Evolutionary conservation across 1,284 basidiomycete genomes (phyloP).

Genomic region (Cryptococcus hybrid): DNA sequence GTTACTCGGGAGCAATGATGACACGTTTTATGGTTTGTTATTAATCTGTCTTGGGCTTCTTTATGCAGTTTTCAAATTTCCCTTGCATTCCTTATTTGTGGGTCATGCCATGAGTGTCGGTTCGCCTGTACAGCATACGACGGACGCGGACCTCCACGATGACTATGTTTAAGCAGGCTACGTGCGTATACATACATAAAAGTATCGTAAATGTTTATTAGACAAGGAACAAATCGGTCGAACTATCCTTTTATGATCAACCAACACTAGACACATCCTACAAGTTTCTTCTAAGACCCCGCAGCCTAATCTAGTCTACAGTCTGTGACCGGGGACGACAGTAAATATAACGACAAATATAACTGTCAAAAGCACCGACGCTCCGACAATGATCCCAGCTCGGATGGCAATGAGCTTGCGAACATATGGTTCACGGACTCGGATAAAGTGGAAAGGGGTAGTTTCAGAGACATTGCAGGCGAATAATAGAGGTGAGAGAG

Average conservation of each 20-base stretch:
- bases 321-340: slow-evolving; percentile 40
- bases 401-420: slow-evolving; percentile 81
- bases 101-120: neutral
- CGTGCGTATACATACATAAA: too few species aligned
- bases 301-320: slow-evolving; percentile 11
- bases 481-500: slow-evolving; percentile 78
- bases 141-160: too few species aligned
- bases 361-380: slow-evolving; percentile 37
- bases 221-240: too few species aligned
- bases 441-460: slow-evolving; percentile 86
- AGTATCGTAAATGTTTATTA: too few species aligned
- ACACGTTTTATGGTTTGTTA: neutral
- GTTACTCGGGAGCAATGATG: slow-evolving; percentile 23
- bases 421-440: slow-evolving; percentile 88
- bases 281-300: too few species aligned
- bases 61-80: neutral
- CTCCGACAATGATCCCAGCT: slow-evolving; percentile 69
- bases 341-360: slow-evolving; percentile 44
- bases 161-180: too few species aligned
- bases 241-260: too few species aligned
- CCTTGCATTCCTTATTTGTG: neutral
- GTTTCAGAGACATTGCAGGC: slow-evolving; percentile 50
- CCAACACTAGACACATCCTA: too few species aligned
- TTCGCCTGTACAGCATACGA: too few species aligned
- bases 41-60: neutral